Evolutionary conservation across 2,329 filamentous ascomycete species (phyloP), one percentile per base, ranked within the genome.

Genomic region (Dryadomyces quercivorus): DNA sequence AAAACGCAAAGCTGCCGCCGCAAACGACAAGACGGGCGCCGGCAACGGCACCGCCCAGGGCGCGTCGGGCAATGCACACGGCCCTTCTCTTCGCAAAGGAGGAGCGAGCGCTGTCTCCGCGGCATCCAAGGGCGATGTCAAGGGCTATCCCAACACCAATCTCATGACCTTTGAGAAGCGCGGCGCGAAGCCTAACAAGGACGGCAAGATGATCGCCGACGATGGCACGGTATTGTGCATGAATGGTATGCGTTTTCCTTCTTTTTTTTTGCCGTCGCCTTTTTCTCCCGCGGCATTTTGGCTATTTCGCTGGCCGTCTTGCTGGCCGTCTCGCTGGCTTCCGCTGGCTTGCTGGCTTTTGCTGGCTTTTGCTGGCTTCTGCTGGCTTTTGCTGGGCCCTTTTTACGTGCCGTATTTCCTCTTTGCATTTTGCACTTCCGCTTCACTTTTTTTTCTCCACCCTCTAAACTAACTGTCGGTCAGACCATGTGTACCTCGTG

Each of bases 401-500:
- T 31, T 31, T 31, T 31, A 31, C 26, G 26, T 31, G 26, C 26
- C 26, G 26, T 31, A 31, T 31, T 31, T 31, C 26, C 26, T 31
- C 26, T 31, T 31, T 31, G 26, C 34, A 15, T 51, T 46, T 31
- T 50, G 5, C 15, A 5, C 18, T 43, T 21, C 34, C 40, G 16
- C 18, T 16, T 44, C 42, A 9, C 42, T 44, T 44, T 44, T 44
- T 45, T 49, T 38, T 7, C 36, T 47, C 42, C 42, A 44, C 42
- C 12, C 16, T 42, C 38, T 44, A 12, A 44, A n/a, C 54, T 57
- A 52, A 58, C 51, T 18, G n/a, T 42, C 51, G 52, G 59, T 59
- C 68, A 82, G 79, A 82, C 70, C 77, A 97, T 73, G 88, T 95
- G 61, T 98, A 97, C 75, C 81, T 97, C 59, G 86, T 98, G 59